Base-by-base conservation (phyloP, 192 early-diverging fungal species). In the Mortierella antarctica region DNA sequence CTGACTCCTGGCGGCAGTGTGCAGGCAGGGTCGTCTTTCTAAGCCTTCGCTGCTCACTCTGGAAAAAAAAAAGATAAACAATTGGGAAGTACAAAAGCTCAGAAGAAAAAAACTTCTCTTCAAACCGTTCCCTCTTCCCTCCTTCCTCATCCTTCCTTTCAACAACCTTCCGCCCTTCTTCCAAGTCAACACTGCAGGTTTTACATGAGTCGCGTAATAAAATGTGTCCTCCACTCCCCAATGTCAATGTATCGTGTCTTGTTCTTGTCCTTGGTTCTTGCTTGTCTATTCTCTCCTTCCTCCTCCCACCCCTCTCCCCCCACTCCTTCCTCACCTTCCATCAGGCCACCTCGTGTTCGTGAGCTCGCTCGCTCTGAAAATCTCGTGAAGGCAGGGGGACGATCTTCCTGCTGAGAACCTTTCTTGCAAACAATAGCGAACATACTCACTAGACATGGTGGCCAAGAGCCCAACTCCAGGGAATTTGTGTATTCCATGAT, bases 371-470 rank as follows among this genome's bases (percentile, higher is more conserved):
- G 66, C 66, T 67, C 0, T 55, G 57, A 69, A 69, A 63, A 57
- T 57, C 73, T 69, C 66, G 42, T 64, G 14, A 69, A 21, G 66
- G 60, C 59, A 62, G 73, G 73, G 58, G 73, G 73, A 74, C 73
- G 73, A 74, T 74, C 66, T 68, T 64, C 66, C 66, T 69, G 73
- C 66, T 64, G 73, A 69, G 67, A 70, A 59, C 62, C 62, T 77
- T 77, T 77, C 67, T 70, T 69, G 67, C 74, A 69, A 62, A 49
- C 62, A 14, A 70, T 77, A 77, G 74, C 74, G 74, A 77, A 58
- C 64, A 47, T 62, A 68, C 56, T 77, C 74, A 70, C 74, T 70
- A 77, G 74, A 77, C 74, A 77, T 77, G 67, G 74, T 77, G 67
- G 74, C 66, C 74, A 65, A 70, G 74, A 77, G 74, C 74, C 66